Percentiles rank a stretch among this genome's conserved stretches.
Conservation (phyloP, 495 filamentous ascomycete genomes). For the Trichoderma virens region DNA sequence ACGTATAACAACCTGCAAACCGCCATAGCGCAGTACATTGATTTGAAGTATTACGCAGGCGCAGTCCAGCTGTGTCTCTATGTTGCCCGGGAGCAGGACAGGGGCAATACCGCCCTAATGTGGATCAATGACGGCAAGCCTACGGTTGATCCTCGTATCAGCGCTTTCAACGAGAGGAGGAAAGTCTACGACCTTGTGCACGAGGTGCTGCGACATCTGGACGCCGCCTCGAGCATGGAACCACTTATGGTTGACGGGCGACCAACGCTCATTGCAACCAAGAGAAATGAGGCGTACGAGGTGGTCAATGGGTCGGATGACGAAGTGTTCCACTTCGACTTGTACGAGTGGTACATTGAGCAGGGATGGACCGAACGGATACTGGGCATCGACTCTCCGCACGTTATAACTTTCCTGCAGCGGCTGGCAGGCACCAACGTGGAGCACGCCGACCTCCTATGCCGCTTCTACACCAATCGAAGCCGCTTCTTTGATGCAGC, state of each 20-base stretch:
- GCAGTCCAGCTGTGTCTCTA: constrained; percentile 82
- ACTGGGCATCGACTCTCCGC: constrained; percentile 70
- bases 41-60: constrained; percentile 83
- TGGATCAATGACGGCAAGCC: constrained; percentile 55
- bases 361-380: constrained; percentile 77
- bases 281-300: constrained; percentile 77
- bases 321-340: constrained; percentile 84
- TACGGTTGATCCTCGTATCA: constrained; percentile 56
- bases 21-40: constrained; percentile 69
- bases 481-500: constrained; percentile 78
- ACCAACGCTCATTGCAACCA: constrained; percentile 61
- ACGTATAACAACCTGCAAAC: constrained; percentile 71
- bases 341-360: constrained; percentile 94
- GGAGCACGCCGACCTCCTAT: constrained; percentile 82
- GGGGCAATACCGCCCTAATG: constrained; percentile 69
- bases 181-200: constrained; percentile 79
- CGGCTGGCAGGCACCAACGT: constrained; percentile 59
- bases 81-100: constrained; percentile 74
- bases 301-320: constrained; percentile 80
- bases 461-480: constrained; percentile 76
- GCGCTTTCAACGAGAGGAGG: constrained; percentile 60
- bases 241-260: constrained; percentile 72
- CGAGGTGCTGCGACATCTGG: constrained; percentile 65
- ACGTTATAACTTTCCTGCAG: constrained; percentile 80
- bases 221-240: constrained; percentile 53